Evolutionary conservation across 2,329 filamentous ascomycete genomes (phyloP).

Genomic region (Fusarium caatingaense): DNA sequence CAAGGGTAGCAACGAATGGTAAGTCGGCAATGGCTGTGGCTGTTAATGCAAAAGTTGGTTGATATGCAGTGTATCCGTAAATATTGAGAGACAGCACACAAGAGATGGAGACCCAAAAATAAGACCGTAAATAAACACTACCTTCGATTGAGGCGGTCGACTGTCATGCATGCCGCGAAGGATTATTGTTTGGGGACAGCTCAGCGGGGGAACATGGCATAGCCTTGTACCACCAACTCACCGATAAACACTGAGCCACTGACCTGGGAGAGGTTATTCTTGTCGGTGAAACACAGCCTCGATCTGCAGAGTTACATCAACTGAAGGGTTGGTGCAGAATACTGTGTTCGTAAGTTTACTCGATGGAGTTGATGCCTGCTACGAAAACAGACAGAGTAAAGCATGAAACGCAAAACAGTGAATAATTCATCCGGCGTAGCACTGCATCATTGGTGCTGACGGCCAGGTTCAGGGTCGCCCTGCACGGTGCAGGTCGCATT

Average conservation of each 20-base stretch:
- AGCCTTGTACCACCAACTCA: conserved; percentile 7
- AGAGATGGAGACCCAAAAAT: conserved; percentile 1
- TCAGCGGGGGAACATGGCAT: not conserved
- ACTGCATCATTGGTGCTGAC: not conserved
- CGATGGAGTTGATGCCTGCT: not conserved
- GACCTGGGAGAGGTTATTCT: not conserved
- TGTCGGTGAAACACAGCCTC: conserved; percentile 7
- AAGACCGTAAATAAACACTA: conserved; percentile 6
- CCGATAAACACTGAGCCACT: not conserved
- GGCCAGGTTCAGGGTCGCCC: not conserved
- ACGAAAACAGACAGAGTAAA: not conserved
- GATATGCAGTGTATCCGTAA: not conserved
- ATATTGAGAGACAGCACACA: conserved; percentile 18
- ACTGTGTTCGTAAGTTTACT: not conserved
- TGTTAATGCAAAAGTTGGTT: conserved; percentile 25
- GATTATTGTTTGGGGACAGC: not conserved
- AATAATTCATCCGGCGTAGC: not conserved
- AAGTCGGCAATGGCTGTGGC: conserved; percentile 13
- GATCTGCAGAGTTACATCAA: not conserved
- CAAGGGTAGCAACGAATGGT: conserved; percentile 19
- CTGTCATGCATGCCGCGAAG: conserved; percentile 1
- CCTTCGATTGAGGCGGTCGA: conserved; percentile 1
- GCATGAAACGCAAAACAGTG: conserved; percentile 6
- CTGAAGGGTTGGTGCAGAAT: not conserved
- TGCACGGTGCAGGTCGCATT: not conserved